Conservation (phyloP, 257 asterid genomes). For the Gynochthodes officinalis region DNA sequence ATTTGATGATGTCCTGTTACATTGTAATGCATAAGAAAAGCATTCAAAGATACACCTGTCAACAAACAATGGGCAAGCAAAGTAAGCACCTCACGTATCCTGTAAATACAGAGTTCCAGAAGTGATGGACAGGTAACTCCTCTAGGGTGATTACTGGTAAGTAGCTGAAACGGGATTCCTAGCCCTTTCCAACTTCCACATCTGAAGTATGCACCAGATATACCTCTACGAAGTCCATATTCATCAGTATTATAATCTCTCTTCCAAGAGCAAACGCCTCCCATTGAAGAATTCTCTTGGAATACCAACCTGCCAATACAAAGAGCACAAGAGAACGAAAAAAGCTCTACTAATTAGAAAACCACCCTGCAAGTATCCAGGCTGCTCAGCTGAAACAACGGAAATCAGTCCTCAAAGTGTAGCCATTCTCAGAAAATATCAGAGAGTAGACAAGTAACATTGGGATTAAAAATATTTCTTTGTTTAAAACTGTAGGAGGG, state of each 20-base stretch:
- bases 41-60: slow-evolving; percentile 16
- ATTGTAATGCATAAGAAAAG: slow-evolving; percentile 18
- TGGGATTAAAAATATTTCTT: not conserved
- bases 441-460: not conserved
- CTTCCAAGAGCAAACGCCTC: slow-evolving; percentile 93
- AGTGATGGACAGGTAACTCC: slow-evolving; percentile 59
- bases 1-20: slow-evolving; percentile 61
- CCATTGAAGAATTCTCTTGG: slow-evolving; percentile 40
- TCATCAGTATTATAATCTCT: slow-evolving; percentile 68
- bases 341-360: not conserved
- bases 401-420: not conserved
- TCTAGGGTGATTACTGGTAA: slow-evolving; percentile 44
- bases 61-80: slow-evolving; percentile 8
- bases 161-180: slow-evolving; percentile 50
- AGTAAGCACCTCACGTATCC: slow-evolving; percentile 56
- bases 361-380: not conserved
- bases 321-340: not conserved
- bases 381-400: not conserved
- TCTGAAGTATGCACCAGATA: slow-evolving; percentile 64
- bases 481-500: not conserved
- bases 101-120: slow-evolving; percentile 73
- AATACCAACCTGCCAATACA: slow-evolving; percentile 6
- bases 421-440: not conserved
- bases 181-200: slow-evolving; percentile 78
- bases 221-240: slow-evolving; percentile 53